Conservation (phyloP, 208 protist genomes). For the Angomonas deanei region DNA sequence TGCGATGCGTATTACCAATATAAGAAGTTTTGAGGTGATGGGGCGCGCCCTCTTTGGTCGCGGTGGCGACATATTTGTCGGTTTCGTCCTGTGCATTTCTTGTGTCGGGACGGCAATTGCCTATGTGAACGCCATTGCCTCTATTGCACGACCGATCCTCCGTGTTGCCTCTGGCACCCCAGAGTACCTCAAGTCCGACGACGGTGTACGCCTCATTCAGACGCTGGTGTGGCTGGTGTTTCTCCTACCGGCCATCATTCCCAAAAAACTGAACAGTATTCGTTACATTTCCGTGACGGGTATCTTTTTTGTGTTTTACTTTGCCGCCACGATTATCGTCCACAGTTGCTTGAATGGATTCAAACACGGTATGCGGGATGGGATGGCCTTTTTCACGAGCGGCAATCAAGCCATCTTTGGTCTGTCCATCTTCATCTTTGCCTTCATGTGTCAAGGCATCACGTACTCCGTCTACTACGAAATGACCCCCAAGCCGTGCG, state of each 20-base stretch:
- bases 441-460: constrained; percentile 69
- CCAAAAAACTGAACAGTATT: constrained; percentile 64
- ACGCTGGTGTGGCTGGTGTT: constrained; percentile 38
- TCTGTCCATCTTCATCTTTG: constrained; percentile 70
- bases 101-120: constrained; percentile 64
- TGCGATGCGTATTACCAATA: constrained; percentile 46
- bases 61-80: constrained; percentile 60
- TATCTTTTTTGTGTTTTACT: constrained; percentile 60
- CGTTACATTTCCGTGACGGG: constrained; percentile 67
- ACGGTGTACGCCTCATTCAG: constrained; percentile 35
- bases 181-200: constrained; percentile 29
- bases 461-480: constrained; percentile 53
- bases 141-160: constrained; percentile 54
- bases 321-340: constrained; percentile 48
- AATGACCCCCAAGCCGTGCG: constrained; percentile 27
- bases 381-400: constrained; percentile 32
- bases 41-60: constrained; percentile 37
- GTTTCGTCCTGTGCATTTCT: constrained; percentile 48
- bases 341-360: constrained; percentile 43
- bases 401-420: constrained; percentile 50
- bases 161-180: constrained; percentile 17
- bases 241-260: constrained; percentile 63
- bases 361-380: constrained; percentile 20
- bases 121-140: constrained; percentile 66
- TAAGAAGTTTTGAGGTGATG: constrained; percentile 50